Conservation (phyloP, 2,329 filamentous ascomycete species). For the Escovopsis sp. region DNA sequence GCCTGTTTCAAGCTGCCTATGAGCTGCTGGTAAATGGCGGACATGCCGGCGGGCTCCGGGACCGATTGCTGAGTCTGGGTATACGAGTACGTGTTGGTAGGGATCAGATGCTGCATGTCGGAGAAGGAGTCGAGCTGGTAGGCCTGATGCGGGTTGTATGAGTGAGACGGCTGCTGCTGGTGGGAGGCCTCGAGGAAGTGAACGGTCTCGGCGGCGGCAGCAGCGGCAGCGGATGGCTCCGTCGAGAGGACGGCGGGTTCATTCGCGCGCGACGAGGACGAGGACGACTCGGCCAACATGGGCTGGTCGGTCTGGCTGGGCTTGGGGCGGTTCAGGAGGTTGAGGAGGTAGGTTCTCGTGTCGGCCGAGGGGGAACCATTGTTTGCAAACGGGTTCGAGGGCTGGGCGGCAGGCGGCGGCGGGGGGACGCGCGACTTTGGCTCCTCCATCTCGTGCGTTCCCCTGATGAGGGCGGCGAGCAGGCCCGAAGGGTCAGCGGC, state of each 20-base stretch:
- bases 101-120: conserved; percentile 10
- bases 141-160: conserved; percentile 12
- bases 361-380: conserved; percentile 43
- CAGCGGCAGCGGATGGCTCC: conserved; percentile 14
- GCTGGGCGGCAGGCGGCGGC: conserved; percentile 10
- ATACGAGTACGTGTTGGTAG: conserved; percentile 13
- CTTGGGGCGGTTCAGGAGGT: conserved; percentile 68
- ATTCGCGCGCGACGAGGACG: conserved; percentile 20
- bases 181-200: too few species aligned
- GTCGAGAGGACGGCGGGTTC: conserved; percentile 31
- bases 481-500: conserved; percentile 41
- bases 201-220: conserved; percentile 13
- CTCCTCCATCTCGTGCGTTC: conserved; percentile 33
- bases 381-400: conserved; percentile 26
- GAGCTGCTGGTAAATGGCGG: conserved; percentile 22
- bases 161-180: conserved; percentile 13
- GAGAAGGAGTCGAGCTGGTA: conserved; percentile 15
- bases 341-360: conserved; percentile 73
- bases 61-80: conserved; percentile 8
- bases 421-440: conserved; percentile 12
- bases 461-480: conserved; percentile 45
- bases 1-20: conserved; percentile 22
- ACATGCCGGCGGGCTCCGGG: conserved; percentile 25
- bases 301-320: conserved; percentile 41
- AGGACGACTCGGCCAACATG: conserved; percentile 22